Evolutionary conservation across 2,329 filamentous ascomycete genomes (phyloP).

Genomic region (Monosporascus sp.): DNA sequence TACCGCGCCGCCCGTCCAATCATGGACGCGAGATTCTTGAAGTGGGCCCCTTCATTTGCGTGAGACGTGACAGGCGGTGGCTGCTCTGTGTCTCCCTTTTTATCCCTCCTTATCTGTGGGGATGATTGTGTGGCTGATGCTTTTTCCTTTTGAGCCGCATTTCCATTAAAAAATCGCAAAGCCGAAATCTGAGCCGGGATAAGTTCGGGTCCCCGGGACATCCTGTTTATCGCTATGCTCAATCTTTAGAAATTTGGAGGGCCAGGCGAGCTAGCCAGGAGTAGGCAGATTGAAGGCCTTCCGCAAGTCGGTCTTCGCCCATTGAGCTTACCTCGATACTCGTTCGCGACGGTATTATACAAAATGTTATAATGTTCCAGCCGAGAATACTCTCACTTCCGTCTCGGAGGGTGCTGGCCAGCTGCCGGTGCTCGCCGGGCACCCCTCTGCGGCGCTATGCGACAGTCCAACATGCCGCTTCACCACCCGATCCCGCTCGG

Average conservation of each 20-base stretch:
- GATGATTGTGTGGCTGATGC: not conserved
- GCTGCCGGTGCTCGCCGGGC: conserved; percentile 15
- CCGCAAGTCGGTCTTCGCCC: not conserved
- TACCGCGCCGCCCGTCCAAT: not conserved
- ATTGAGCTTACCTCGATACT: conserved; percentile 1
- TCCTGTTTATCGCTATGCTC: too few relatives aligned
- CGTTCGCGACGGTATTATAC: conserved; percentile 3
- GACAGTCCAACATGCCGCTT: conserved; percentile 15
- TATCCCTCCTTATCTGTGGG: too few relatives aligned
- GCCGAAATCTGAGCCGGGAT: not conserved
- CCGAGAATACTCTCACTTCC: conserved; percentile 24
- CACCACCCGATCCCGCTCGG: conserved; percentile 11
- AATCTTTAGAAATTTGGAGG: not conserved
- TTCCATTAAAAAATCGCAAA: not conserved
- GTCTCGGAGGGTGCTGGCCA: conserved; percentile 20
- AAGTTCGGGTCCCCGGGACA: not conserved
- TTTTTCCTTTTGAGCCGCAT: not conserved
- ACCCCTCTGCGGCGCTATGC: conserved; percentile 23
- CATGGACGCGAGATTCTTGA: not conserved
- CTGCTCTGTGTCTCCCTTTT: too few relatives aligned
- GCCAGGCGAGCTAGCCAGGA: not conserved
- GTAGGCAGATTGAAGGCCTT: not conserved
- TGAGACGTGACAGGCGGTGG: too few relatives aligned
- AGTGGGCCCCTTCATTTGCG: not conserved
- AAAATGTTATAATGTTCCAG: conserved; percentile 26